Base-by-base conservation (phyloP, 805 yeast genomes). In the Pichia deserticola region DNA sequence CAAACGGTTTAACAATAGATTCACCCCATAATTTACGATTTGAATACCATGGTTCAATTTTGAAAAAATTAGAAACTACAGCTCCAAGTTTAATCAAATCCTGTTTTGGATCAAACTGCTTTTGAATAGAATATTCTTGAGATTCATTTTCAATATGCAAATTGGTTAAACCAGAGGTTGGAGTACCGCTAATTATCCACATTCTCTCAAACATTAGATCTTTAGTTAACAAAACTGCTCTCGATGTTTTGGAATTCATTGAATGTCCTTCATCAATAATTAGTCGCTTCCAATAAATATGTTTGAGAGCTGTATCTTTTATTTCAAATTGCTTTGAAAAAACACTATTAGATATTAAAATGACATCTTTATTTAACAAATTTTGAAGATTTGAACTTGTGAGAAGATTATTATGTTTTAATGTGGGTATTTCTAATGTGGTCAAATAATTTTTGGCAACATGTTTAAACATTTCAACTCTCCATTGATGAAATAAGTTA, bases 151-250 rank as follows among this genome's bases (percentile, higher is more conserved):
- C 68, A 53, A 82, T 74, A 54, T 79, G 77, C 7, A 81, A 59
- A 41, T 73, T 74, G 0, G 89, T 81, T 47, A 84, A 65, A 0
- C 90, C 90, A 0, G 85, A 74, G 0, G 89, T 83, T 5, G 89
- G 89, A 0, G 90, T 84, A 33, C 90, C 89, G 0, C 86, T 79
- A 1, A 84, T 86, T 0, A 82, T 81, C 90, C 90, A 84, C 52
- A 77, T 72, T 45, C 88, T 70, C 57, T 84, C 90, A 8, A 77
- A 76, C 44, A 65, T 61, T 42, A 84, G 58, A 27, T 68, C 64
- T 35, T 69, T 70, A 20, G 86, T 79, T 35, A 79, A 59, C 8
- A 63, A 58, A 7, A 78, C 81, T 0, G 78, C 72, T 45, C 76
- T 68, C 0, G 86, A 72, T 1, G 72, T 61, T 49, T 73, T 74